These are phyloP conservation scores for Colletotrichum godetiae DNA, from an alignment of 2,329 filamentous ascomycete genomes.

Conservation along the genomic window DNA sequence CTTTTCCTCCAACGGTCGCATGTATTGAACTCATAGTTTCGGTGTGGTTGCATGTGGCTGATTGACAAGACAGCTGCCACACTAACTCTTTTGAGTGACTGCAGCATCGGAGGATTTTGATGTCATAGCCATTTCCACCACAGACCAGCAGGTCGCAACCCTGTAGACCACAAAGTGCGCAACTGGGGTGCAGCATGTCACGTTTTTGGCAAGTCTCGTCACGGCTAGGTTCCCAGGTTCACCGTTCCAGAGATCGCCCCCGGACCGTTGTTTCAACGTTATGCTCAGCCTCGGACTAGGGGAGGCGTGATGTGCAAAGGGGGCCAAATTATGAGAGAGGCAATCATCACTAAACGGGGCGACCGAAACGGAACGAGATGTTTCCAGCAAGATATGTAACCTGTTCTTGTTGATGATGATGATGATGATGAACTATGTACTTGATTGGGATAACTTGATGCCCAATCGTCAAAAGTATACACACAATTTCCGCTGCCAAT, in stretches of 20 bases:
- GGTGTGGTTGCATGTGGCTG: not conserved
- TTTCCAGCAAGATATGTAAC: not conserved
- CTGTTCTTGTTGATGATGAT: not conserved
- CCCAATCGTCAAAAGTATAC: constrained; percentile 10
- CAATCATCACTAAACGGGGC: not conserved
- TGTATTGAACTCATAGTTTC: not conserved
- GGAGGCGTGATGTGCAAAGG: not conserved
- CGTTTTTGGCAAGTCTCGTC: constrained; percentile 13
- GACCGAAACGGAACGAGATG: not conserved
- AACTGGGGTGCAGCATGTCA: not conserved
- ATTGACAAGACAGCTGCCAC: not conserved
- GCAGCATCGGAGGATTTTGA: constrained; percentile 4
- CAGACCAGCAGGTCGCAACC: constrained; percentile 10
- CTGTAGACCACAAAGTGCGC: not conserved
- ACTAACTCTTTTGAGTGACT: not conserved
- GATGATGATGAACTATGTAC: constrained; percentile 20
- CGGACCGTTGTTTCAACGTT: constrained; percentile 17
- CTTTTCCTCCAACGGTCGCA: not conserved
- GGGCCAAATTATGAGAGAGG: not conserved
- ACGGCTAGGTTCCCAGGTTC: not conserved
- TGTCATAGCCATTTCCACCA: constrained; percentile 11
- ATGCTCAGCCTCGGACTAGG: constrained; percentile 12
- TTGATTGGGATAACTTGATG: not conserved
- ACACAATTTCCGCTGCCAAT: constrained; percentile 13
- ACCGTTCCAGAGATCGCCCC: constrained; percentile 4